Conservation (phyloP, 2,329 filamentous ascomycete species). For the Botrytis porri region DNA sequence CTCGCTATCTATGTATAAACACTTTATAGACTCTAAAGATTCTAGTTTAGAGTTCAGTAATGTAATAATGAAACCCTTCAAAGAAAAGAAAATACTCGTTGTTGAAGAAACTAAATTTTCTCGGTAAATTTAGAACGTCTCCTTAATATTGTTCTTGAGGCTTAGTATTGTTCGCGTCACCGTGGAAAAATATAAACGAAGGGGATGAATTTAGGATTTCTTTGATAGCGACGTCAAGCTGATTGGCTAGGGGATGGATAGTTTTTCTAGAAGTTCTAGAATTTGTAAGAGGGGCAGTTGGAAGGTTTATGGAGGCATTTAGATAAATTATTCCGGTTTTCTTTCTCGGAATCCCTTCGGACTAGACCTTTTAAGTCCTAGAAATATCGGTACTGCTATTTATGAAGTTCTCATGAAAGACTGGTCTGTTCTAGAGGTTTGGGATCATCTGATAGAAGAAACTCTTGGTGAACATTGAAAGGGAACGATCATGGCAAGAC, state of each 20-base stretch:
- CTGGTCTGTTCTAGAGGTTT: background rate
- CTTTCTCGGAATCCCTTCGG: background rate
- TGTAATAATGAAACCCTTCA: background rate
- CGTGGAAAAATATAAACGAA: too few species aligned
- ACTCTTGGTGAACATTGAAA: background rate
- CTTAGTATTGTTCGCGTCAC: background rate
- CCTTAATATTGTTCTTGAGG: constrained; percentile 1
- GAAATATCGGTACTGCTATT: background rate
- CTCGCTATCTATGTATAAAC: background rate
- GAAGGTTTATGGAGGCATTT: background rate
- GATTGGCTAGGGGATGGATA: background rate
- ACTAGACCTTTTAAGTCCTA: background rate
- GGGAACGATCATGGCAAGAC: background rate
- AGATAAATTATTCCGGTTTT: background rate
- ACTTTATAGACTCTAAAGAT: background rate
- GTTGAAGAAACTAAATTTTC: background rate
- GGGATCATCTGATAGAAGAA: background rate
- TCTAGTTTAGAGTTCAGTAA: background rate
- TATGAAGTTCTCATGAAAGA: background rate
- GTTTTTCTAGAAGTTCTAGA: background rate
- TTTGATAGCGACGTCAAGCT: background rate
- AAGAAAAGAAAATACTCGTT: background rate
- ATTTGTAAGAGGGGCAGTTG: background rate
- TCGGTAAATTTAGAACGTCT: background rate
- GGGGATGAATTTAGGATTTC: background rate